Conservation (phyloP, 2,329 filamentous ascomycete genomes). For the Verticillium klebahnii region DNA sequence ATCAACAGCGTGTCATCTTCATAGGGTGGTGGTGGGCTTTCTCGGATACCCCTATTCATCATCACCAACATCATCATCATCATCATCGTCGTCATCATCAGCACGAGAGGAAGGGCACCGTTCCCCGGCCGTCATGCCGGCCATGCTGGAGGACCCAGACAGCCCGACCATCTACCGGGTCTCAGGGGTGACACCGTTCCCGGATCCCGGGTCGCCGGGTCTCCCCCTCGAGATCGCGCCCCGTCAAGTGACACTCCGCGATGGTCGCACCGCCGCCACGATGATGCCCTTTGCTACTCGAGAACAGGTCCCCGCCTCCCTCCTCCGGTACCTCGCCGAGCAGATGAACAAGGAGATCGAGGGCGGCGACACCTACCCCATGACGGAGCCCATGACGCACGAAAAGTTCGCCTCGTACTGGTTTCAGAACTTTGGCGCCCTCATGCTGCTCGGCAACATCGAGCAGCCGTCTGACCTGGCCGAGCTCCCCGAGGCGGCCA, state of each 20-base stretch:
- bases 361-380: conserved; percentile 87
- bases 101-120: neutral
- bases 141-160: conserved; percentile 72
- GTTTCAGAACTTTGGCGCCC: conserved; percentile 85
- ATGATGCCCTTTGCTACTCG: conserved; percentile 78
- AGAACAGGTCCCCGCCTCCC: conserved; percentile 67
- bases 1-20: neutral
- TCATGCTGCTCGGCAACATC: conserved; percentile 80
- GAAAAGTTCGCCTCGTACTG: conserved; percentile 77
- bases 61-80: neutral
- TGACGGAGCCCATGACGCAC: conserved; percentile 71
- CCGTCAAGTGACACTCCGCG: conserved; percentile 75
- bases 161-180: conserved; percentile 66
- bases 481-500: conserved; percentile 24
- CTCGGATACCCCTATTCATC: neutral
- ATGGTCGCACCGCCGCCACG: conserved; percentile 79
- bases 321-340: conserved; percentile 74
- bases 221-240: conserved; percentile 67
- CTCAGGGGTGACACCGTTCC: conserved; percentile 62
- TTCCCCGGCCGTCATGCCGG: conserved; percentile 54
- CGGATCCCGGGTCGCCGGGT: conserved; percentile 51
- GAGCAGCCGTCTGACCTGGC: conserved; percentile 54
- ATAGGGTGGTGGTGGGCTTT: neutral
- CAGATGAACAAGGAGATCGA: conserved; percentile 89
- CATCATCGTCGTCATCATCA: no score